phyloP scores from a whole-genome alignment of 2,329 filamentous ascomycete genomes.

The Nectriaceae sp. region DNA sequence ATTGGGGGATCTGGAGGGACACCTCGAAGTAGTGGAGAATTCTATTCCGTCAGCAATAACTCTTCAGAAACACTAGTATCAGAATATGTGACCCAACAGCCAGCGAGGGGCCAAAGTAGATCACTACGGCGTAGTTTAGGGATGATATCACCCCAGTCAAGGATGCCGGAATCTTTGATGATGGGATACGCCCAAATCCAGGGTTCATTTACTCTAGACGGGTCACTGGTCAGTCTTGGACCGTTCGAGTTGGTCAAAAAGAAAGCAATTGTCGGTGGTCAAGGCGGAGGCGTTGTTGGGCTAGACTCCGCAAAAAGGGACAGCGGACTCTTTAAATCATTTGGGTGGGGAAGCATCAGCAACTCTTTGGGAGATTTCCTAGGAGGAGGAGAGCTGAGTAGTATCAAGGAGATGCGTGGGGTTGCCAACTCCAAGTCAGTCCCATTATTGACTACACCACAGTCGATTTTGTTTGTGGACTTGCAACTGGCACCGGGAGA shows the following conservation, averaged over 20 bases:
- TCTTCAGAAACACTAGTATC: constrained; percentile 92
- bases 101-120: constrained; percentile 34
- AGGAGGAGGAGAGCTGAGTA: constrained; percentile 85
- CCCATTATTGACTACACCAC: constrained; percentile 89
- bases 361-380: constrained; percentile 86
- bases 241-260: constrained; percentile 96
- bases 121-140: constrained; percentile 50
- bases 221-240: constrained; percentile 83
- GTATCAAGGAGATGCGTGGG: constrained; percentile 92
- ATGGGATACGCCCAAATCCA: constrained; percentile 97
- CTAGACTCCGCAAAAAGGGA: constrained; percentile 73
- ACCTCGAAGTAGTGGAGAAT: constrained; percentile 88
- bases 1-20: constrained; percentile 74
- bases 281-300: constrained; percentile 84
- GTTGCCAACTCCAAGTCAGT: constrained; percentile 84
- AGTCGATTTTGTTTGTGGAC: constrained; percentile 95
- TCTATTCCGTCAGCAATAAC: constrained; percentile 93
- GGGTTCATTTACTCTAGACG: constrained; percentile 89
- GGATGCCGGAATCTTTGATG: constrained; percentile 78
- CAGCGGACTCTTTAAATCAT: constrained; percentile 76
- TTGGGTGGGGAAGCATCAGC: constrained; percentile 87
- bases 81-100: constrained; percentile 70
- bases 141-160: constrained; percentile 44
- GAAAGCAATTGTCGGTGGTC: constrained; percentile 85
- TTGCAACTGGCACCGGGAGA: constrained; percentile 85